Percentiles rank a stretch among this genome's conserved stretches.
These are phyloP conservation scores for Rhizopogon salebrosus DNA, from an alignment of 768 basidiomycete genomes.

Conservation along the genomic window DNA sequence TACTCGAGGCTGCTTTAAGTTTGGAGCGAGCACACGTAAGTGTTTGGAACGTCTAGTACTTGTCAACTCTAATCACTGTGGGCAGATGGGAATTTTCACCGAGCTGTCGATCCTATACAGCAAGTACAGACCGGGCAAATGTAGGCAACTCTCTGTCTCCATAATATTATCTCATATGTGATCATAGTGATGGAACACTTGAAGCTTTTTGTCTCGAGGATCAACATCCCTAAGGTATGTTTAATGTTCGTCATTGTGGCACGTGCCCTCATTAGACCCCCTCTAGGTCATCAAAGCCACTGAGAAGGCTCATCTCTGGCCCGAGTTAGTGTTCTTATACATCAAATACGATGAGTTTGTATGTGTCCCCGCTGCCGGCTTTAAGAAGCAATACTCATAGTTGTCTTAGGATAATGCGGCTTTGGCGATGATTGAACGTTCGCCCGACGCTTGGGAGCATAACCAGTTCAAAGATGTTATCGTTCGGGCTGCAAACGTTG, in stretches of 20 bases:
- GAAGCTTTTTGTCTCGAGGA: conserved; percentile 90
- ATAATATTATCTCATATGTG: conserved; percentile 9
- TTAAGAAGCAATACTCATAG: conserved; percentile 1
- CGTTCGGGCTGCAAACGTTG: conserved; percentile 94
- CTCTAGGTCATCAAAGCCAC: conserved; percentile 84
- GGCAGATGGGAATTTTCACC: conserved; percentile 93
- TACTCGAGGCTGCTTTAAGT: conserved; percentile 93
- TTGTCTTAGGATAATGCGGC: conserved; percentile 83
- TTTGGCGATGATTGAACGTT: conserved; percentile 97
- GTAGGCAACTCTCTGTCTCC: conserved; percentile 38
- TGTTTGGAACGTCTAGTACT: conserved; percentile 1
- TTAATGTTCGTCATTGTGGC: not conserved
- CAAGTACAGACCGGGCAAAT: conserved; percentile 91
- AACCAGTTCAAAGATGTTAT: conserved; percentile 99
- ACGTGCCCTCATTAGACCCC: conserved; percentile 1
- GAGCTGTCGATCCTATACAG: conserved; percentile 88
- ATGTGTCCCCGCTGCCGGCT: conserved; percentile 23
- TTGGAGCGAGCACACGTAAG: conserved; percentile 89
- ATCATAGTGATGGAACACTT: conserved; percentile 93
- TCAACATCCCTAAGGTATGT: conserved; percentile 91
- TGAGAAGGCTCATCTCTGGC: conserved; percentile 96
- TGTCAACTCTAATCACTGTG: conserved; percentile 12
- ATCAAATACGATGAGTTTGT: conserved; percentile 97
- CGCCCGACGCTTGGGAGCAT: conserved; percentile 99
- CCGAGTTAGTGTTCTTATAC: conserved; percentile 96